Evolutionary conservation across 2,329 filamentous ascomycete genomes (phyloP).

Genomic region (Blumeriella jaapii): DNA sequence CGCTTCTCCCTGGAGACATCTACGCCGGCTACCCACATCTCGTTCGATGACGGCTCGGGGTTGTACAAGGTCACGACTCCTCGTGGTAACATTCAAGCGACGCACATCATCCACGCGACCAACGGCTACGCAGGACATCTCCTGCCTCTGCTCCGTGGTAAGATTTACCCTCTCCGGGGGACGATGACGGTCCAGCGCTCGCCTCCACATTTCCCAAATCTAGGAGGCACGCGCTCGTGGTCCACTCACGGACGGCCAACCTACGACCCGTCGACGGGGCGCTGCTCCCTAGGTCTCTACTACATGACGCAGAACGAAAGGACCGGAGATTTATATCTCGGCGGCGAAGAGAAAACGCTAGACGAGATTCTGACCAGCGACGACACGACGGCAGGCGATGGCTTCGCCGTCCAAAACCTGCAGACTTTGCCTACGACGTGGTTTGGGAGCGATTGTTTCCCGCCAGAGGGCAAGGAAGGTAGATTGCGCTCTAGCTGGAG

Average conservation of each 20-base stretch:
- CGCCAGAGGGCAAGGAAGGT: neutral
- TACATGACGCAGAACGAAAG: conserved; percentile 46
- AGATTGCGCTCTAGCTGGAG: conserved; percentile 39
- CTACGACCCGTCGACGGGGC: neutral
- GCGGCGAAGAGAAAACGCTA: conserved; percentile 30
- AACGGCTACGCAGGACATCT: conserved; percentile 74
- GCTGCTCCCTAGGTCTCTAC: conserved; percentile 39
- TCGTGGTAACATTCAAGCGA: conserved; percentile 50
- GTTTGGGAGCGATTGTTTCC: conserved; percentile 1
- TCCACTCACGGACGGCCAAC: conserved; percentile 40
- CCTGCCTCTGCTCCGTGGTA: conserved; percentile 59
- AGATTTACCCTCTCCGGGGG: conserved; percentile 50
- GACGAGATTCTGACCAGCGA: conserved; percentile 1
- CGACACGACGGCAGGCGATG: neutral
- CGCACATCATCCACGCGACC: conserved; percentile 60
- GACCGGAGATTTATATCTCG: conserved; percentile 39
- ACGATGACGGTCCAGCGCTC: conserved; percentile 41
- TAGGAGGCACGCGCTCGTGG: conserved; percentile 37
- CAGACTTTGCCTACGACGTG: neutral
- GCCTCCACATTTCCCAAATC: conserved; percentile 25
- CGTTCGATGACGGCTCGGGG: conserved; percentile 7
- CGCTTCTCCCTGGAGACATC: conserved; percentile 31
- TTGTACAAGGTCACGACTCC: conserved; percentile 51
- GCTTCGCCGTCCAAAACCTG: neutral
- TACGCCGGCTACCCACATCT: conserved; percentile 29